Base-by-base conservation (phyloP, 2,329 filamentous ascomycete genomes). In the Magnaporthiopsis incrustans region DNA sequence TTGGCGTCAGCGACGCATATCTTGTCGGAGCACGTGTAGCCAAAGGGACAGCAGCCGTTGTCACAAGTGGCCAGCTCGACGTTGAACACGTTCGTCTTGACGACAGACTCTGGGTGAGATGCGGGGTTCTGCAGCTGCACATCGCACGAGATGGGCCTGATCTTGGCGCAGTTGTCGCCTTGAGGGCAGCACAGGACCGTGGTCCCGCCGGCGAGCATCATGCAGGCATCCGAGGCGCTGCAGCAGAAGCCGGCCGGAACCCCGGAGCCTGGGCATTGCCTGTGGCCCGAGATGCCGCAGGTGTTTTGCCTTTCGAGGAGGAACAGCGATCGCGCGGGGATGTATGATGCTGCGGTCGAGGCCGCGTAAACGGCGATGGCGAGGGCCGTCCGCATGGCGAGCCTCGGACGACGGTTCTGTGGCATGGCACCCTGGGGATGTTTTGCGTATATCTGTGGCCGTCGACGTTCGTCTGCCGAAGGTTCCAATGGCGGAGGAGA, bases 231-330 rank as follows among this genome's bases (percentile, higher is more conserved):
- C 25, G 73, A 75, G 33, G 75, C 66, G 4, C 81, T 75, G 71
- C 90, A 93, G 78, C 89, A 92, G 72, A 92, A 91, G 72, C 82
- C 79, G 62, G 77, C 77, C 1, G 89, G 87, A 27, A 90, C 79
- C 35, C 77, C 78, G 33, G 76, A 66, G 64, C 74, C 72, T 30
- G 81, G 75, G 71, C 89, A 91, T 68, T 79, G 78, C 25, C 76
- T 73, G 64, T 85, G 81, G 62, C 78, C 70, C 50, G 81, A 30
- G 2, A 58, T 12, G 61, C 81, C 76, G 74, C 87, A 89, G 53
- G 78, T 80, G 57, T 77, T 75, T 59, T 76, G 73, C 64, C 81
- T 77, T 64, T 72, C 69, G 68, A 83, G 78, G 60, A 84, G 64
- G 57, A 70, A 68, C 65, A 70, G 70, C 30, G 72, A 59, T 27